Conservation (phyloP, 1,284 basidiomycete species). For the Trichosporon faecale region DNA sequence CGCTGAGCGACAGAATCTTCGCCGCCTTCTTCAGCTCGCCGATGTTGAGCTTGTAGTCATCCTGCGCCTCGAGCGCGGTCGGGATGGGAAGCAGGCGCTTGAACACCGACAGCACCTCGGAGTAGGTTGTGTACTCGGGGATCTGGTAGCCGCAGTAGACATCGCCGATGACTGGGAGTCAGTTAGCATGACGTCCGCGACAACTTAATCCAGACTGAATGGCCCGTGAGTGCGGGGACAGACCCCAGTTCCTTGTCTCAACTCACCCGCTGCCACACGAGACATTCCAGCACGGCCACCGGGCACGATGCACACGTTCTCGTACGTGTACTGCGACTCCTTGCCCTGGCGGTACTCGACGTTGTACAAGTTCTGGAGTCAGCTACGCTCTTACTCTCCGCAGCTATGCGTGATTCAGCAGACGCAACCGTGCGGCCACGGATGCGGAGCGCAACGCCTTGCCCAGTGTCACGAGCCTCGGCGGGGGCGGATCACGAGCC, state of each 20-base stretch:
- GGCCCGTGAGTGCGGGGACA: neutral
- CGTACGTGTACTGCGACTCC: slow-evolving; percentile 75
- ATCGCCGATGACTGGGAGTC: slow-evolving; percentile 29
- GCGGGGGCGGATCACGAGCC: neutral
- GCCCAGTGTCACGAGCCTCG: neutral
- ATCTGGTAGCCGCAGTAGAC: slow-evolving; percentile 46
- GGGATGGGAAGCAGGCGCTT: slow-evolving; percentile 85
- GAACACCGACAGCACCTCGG: slow-evolving; percentile 77
- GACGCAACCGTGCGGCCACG: neutral
- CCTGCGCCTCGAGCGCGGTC: slow-evolving; percentile 56
- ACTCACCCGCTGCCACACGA: slow-evolving; percentile 79
- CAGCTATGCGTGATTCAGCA: neutral
- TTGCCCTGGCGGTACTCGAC: slow-evolving; percentile 76
- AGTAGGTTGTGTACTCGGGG: slow-evolving; percentile 52
- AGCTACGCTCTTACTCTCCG: slow-evolving; percentile 60
- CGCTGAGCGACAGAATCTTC: slow-evolving; percentile 71
- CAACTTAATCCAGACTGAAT: too few species aligned
- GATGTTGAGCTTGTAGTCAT: slow-evolving; percentile 69
- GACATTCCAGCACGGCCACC: slow-evolving; percentile 85
- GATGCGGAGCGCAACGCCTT: neutral
- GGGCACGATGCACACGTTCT: slow-evolving; percentile 66
- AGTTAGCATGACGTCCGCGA: too few species aligned
- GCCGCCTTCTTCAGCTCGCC: slow-evolving; percentile 62
- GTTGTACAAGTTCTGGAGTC: slow-evolving; percentile 71
- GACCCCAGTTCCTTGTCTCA: neutral